Evolutionary conservation across 768 basidiomycete genomes (phyloP), one percentile per base, ranked within the genome.

Genomic region (Leccinum rimulosum): DNA sequence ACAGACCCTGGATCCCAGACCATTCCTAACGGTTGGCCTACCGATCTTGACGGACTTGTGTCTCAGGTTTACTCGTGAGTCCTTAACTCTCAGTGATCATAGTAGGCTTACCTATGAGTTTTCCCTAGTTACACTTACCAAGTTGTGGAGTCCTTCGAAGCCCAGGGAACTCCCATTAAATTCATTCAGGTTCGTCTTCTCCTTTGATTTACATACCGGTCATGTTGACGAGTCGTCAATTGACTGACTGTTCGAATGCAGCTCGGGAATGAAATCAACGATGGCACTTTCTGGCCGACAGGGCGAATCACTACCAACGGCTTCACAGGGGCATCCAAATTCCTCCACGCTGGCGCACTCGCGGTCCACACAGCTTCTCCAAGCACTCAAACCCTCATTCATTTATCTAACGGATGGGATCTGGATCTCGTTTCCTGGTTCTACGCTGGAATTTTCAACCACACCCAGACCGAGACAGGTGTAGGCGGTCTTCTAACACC

Each of bases 341-440:
- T 79, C 35, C 72, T 79, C 27, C 74, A 79, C 54, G 74, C 76
- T 3, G 78, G 66, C 27, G 64, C 55, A 45, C 40, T 58, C 27
- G 64, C 60, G 12, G 57, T 65, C 4, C 64, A 52, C 36, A 17
- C 3, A 7, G 49, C 57, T 27, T 59, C 54, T 40, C 54, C 60
- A 4, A 50, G 36, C 25, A 58, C 57, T 22, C 52, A 62, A 33
- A 54, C 4, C 3, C 15, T 57, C 43, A 17, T 65, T 28, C 64
- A 65, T 35, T 27, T 56, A 43, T 57, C 57, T 5, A 54, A 31
- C n/a, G 64, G 52, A 47, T 66, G 64, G 64, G 25, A 52, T 31
- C 19, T 33, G 38, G 31, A 10, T 6, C 27, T 7, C 10, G 19
- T 55, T 30, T 53, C 64, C 28, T 61, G 50, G 22, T 65, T 65